Base-by-base conservation (phyloP, 352 stramenopile genomes). In the Globisporangium splendens region DNA sequence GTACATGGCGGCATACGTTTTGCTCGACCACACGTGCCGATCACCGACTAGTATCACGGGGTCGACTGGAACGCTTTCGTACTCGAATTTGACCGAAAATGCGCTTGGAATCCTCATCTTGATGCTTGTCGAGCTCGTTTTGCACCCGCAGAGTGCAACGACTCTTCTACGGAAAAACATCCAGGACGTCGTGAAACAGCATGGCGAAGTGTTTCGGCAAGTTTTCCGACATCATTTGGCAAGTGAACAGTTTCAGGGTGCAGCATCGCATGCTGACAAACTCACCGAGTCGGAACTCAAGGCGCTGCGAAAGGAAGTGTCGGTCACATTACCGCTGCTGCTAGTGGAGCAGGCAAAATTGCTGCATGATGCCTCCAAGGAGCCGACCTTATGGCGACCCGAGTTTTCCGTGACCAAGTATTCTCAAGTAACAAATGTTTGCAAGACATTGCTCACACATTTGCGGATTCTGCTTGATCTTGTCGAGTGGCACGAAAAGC, bases 91-190 rank as follows among this genome's bases (percentile, higher is more conserved):
- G 46, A 84, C 81, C 0, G 68, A 88, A 50, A 91, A 85, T 46
- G 79, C 76, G 41, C 58, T 89, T 39, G 81, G 74, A n/a, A 87
- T 91, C 59, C 49, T 89, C 20, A 79, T 86, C 22, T 65, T 89
- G 6, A 80, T 89, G 60, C 43, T 89, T 7, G 66, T 88, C 2
- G 82, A 91, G 53, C 61, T 72, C 6, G 54, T 63, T 20, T 51
- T 88, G 12, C 61, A 73, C 0, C 82, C 82, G 8, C 62, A 79
- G 35, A 89, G 79, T 35, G 77, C 82, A 1, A 75, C 68, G 8
- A 66, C 57, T 2, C 58, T 91, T 4, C 54, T 91, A 20, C 71
- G 79, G 8, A 68, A 62, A 24, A 91, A 89, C 47, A 74, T 89
- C 35, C 67, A 82, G 38, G 70, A 64, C 14, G 63, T 83, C 33